A percentile compares a stretch with the other conserved stretches of the same genome.
These are phyloP conservation scores for Podospora tetraspora DNA, from an alignment of 495 filamentous ascomycete species.

Conservation along the genomic window DNA sequence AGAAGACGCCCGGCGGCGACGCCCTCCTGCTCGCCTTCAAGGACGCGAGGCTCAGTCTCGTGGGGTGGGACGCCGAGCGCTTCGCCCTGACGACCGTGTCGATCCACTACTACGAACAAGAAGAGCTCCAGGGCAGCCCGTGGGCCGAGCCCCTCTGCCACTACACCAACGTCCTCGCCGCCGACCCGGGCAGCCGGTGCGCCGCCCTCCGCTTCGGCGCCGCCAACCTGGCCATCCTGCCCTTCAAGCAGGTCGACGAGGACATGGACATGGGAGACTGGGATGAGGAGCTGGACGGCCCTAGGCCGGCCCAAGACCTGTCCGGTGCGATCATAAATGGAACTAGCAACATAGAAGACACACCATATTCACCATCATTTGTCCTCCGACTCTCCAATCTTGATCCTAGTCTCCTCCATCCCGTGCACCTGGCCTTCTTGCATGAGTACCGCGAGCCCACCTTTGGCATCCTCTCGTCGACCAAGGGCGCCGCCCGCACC, in stretches of 20 bases:
- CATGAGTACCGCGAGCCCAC: conserved; percentile 97
- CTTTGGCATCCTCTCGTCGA: conserved; percentile 86
- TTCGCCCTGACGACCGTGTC: conserved; percentile 77
- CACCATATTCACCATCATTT: conserved; percentile 85
- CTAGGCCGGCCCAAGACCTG: conserved; percentile 42
- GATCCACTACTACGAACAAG: conserved; percentile 96
- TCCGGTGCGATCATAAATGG: conserved; percentile 47
- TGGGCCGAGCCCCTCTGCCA: conserved; percentile 66
- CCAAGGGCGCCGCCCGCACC: conserved; percentile 61
- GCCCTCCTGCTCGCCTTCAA: conserved; percentile 77
- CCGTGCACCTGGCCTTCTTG: conserved; percentile 87
- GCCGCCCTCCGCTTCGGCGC: conserved; percentile 87
- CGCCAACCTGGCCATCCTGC: conserved; percentile 85
- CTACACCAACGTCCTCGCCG: conserved; percentile 71
- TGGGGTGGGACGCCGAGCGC: conserved; percentile 87
- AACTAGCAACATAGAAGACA: conserved; percentile 53
- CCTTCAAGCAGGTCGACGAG: conserved; percentile 87
- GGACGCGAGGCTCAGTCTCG: conserved; percentile 86
- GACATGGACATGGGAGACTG: conserved; percentile 82
- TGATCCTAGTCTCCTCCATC: conserved; percentile 79
- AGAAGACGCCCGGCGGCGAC: conserved; percentile 72
- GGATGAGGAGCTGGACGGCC: conserved; percentile 70
- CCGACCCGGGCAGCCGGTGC: conserved; percentile 88
- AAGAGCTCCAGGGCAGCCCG: conserved; percentile 70
- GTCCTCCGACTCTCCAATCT: conserved; percentile 79